Evolutionary conservation across 2,329 filamentous ascomycete species (phyloP), one percentile per base, ranked within the genome.

Genomic region (Monosporascus sp.): DNA sequence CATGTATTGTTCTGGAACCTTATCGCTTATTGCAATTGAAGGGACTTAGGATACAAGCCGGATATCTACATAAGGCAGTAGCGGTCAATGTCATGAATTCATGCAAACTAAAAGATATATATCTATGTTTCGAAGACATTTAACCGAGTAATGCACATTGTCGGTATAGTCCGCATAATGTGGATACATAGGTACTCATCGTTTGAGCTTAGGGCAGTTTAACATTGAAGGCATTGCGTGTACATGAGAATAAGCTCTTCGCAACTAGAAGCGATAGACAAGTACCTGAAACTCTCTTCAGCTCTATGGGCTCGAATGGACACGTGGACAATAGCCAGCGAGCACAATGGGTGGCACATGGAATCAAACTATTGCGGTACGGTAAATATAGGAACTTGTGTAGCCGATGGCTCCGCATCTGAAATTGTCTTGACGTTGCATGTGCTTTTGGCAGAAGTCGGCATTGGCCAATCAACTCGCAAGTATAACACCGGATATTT

Each of bases 391-490:
- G 18, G 14, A 20, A 20, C 2, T 6, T 43, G 9, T 14, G 39
- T 43, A 43, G 11, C 39, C 39, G n/a, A 20, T 31, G n/a, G 52
- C 52, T 55, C 49, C 51, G 53, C 54, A 55, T 55, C 48, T 58
- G 51, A 55, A 55, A 53, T 52, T n/a, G 25, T 35, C 31, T 14
- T 35, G 11, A 35, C 31, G 31, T 35, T 35, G 25, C 22, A 24
- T 24, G 43, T 46, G 43, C 43, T 46, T 46, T 15, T 46, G 43
- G 43, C 43, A 46, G 43, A 46, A 46, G 43, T 46, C 43, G 22
- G 43, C 43, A 46, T 46, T 46, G 43, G 22, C 43, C 46, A 50
- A 50, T 50, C 38, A 45, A 51, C 48, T 46, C 17, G 24, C 14
- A 46, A 17, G 14, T 27, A 6, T 27, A 46, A 17, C 22, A 2